Conservation (phyloP, 352 stramenopile genomes). For the Globisporangium cystogenes region DNA sequence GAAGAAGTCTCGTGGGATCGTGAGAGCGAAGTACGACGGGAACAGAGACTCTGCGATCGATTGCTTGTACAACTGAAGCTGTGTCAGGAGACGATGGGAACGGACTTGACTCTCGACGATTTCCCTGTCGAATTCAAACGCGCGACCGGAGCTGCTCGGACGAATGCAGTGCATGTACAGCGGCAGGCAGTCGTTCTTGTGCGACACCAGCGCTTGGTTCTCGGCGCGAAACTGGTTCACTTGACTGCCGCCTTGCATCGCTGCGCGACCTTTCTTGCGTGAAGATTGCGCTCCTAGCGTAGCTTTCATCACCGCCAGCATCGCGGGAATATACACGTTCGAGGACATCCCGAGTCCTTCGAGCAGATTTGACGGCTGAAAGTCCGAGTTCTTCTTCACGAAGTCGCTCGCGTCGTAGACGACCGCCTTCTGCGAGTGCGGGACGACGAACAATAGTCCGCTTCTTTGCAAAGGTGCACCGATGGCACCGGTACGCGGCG, state of each 20-base stretch:
- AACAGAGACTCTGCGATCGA: background rate
- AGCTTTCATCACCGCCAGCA: slow-evolving; percentile 16
- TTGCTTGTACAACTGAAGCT: slow-evolving; percentile 23
- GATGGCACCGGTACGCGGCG: slow-evolving; percentile 12
- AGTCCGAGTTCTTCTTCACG: slow-evolving; percentile 69
- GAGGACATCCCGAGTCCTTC: slow-evolving; percentile 23
- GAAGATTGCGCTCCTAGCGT: background rate
- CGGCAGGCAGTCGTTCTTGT: slow-evolving; percentile 18
- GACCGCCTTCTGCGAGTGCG: slow-evolving; percentile 38
- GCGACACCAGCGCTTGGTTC: slow-evolving; percentile 17
- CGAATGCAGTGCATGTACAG: slow-evolving; percentile 55
- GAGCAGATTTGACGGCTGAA: slow-evolving; percentile 31
- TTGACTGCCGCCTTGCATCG: slow-evolving; percentile 7
- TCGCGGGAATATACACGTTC: slow-evolving; percentile 19
- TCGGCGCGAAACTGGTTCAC: slow-evolving; percentile 40
- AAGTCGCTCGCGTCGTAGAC: slow-evolving; percentile 61
- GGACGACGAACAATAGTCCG: slow-evolving; percentile 36
- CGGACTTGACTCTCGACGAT: slow-evolving; percentile 26
- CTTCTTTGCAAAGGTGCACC: slow-evolving; percentile 8
- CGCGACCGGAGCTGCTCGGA: slow-evolving; percentile 24
- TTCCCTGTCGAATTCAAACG: slow-evolving; percentile 20
- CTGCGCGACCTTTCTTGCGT: slow-evolving; percentile 3
- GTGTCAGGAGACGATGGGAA: slow-evolving; percentile 25
- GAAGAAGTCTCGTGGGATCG: slow-evolving; percentile 17
- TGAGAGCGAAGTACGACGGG: slow-evolving; percentile 20